Percentiles rank a stretch among this genome's conserved stretches.
These are phyloP conservation scores for Pseudofabraea citricarpa DNA, from an alignment of 2,329 filamentous ascomycete species.

Conservation along the genomic window DNA sequence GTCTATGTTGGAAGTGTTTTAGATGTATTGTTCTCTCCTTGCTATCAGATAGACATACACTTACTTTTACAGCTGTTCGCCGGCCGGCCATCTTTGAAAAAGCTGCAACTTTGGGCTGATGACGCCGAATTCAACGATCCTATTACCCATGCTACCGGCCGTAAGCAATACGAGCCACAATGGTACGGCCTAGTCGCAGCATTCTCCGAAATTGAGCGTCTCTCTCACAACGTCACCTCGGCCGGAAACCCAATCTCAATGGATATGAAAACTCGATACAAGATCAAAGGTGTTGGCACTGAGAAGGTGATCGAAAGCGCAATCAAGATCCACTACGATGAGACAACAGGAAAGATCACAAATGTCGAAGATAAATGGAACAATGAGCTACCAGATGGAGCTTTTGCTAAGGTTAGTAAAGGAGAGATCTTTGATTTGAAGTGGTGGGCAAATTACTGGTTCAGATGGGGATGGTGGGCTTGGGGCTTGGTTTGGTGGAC, in stretches of 20 bases:
- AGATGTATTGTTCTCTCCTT: slow-evolving; percentile 33
- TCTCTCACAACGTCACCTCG: slow-evolving; percentile 47
- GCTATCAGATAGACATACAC: not conserved
- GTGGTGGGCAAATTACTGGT: slow-evolving; percentile 34
- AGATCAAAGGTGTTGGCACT: slow-evolving; percentile 45
- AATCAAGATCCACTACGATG: slow-evolving; percentile 40
- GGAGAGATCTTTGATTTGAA: slow-evolving; percentile 27
- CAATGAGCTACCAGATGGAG: slow-evolving; percentile 44
- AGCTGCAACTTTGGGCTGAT: slow-evolving; percentile 55
- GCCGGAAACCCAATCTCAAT: slow-evolving; percentile 56
- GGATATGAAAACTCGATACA: slow-evolving; percentile 47
- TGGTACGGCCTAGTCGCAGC: slow-evolving; percentile 56
- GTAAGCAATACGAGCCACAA: slow-evolving; percentile 42
- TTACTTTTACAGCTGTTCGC: slow-evolving; percentile 44
- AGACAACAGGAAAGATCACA: slow-evolving; percentile 38
- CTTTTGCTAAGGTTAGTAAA: slow-evolving; percentile 44
- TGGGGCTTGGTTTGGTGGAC: slow-evolving; percentile 36
- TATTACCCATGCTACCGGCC: slow-evolving; percentile 51
- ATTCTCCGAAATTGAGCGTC: slow-evolving; percentile 52
- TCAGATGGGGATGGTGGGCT: slow-evolving; percentile 31
- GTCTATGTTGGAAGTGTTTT: slow-evolving; percentile 53
- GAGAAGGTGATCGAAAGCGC: slow-evolving; percentile 44
- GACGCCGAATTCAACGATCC: slow-evolving; percentile 54
- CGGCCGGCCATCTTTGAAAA: slow-evolving; percentile 51
- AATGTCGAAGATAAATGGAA: slow-evolving; percentile 52